phyloP scores from a whole-genome alignment of 2,329 filamentous ascomycete genomes.

The Aspergillus thermomutatus region DNA sequence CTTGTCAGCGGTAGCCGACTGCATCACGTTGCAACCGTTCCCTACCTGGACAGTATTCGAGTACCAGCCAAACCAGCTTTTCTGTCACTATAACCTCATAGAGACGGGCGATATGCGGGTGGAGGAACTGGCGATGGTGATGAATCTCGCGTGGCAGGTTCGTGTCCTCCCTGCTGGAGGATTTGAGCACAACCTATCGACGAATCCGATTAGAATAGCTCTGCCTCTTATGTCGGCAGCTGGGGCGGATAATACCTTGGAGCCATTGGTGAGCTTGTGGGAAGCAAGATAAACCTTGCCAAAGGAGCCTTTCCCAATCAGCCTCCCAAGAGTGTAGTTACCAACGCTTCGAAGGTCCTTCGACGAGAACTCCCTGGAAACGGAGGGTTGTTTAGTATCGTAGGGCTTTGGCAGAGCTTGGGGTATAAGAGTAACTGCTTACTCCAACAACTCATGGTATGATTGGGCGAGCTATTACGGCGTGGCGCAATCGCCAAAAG shows the following conservation, averaged over 20 bases:
- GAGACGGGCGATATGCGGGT: slow-evolving; percentile 91
- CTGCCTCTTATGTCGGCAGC: background rate
- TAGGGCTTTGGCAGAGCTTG: background rate
- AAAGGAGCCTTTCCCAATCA: slow-evolving; percentile 97
- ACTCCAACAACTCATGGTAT: slow-evolving; percentile 95
- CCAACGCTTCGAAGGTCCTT: slow-evolving; percentile 88
- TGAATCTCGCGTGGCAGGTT: slow-evolving; percentile 98
- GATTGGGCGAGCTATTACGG: slow-evolving; percentile 79
- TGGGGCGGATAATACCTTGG: slow-evolving; percentile 63
- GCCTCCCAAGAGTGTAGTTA: slow-evolving; percentile 84
- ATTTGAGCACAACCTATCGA: slow-evolving; percentile 89
- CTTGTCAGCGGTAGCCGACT: slow-evolving; percentile 6
- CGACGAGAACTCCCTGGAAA: slow-evolving; percentile 80
- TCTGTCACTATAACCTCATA: slow-evolving; percentile 99
- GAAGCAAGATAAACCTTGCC: slow-evolving; percentile 95
- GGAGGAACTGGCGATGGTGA: slow-evolving; percentile 95
- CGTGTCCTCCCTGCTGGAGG: slow-evolving; percentile 89
- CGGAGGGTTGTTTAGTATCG: background rate
- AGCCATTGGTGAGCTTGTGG: slow-evolving; percentile 97
- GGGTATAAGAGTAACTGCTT: slow-evolving; percentile 39
- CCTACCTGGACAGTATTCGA: slow-evolving; percentile 91
- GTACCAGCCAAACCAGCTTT: slow-evolving; percentile 86
- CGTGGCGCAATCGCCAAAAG: slow-evolving; percentile 5
- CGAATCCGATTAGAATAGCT: slow-evolving; percentile 1
- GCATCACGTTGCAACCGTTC: background rate